phyloP scores from a whole-genome alignment of 495 filamentous ascomycete genomes.

The Trichodelitschia bisporula region DNA sequence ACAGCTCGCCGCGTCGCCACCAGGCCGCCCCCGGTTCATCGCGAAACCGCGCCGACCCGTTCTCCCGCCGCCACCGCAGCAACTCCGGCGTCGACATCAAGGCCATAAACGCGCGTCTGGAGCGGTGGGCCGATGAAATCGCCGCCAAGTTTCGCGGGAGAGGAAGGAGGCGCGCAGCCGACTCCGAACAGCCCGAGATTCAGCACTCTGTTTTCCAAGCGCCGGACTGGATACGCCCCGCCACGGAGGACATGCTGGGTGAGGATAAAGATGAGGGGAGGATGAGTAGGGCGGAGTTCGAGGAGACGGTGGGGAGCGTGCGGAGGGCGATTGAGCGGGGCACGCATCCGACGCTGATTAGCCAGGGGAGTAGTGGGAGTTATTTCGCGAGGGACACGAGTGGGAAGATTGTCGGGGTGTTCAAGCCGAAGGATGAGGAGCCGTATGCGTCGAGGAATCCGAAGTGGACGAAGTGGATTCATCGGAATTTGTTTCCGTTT shows the following conservation, averaged over 20 bases:
- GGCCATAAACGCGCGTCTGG: constrained; percentile 88
- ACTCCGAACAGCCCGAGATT: constrained; percentile 76
- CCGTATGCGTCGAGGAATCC: constrained; percentile 41
- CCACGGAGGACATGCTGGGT: constrained; percentile 46
- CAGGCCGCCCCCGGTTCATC: constrained; percentile 22
- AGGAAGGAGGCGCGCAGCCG: constrained; percentile 16
- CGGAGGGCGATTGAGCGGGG: constrained; percentile 72
- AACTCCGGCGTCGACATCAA: constrained; percentile 94
- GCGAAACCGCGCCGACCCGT: no score
- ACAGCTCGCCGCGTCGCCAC: constrained; percentile 16
- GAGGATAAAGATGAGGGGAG: constrained; percentile 25
- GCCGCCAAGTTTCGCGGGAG: constrained; percentile 83
- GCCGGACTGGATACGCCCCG: constrained; percentile 57
- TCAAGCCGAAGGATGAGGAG: constrained; percentile 98
- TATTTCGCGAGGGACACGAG: constrained; percentile 88
- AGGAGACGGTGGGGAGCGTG: constrained; percentile 75
- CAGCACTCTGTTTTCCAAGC: constrained; percentile 92
- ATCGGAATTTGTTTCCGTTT: constrained; percentile 59
- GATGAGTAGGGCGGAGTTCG: constrained; percentile 60
- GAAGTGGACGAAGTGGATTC: constrained; percentile 22
- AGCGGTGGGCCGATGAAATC: constrained; percentile 96
- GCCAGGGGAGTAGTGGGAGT: constrained; percentile 88
- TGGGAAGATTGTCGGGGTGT: constrained; percentile 88
- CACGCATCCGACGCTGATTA: constrained; percentile 83
- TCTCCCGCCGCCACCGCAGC: constrained; percentile 30